Base-by-base conservation (phyloP, 176 grass and related monocot genomes). In the Metroxylon sagu region DNA sequence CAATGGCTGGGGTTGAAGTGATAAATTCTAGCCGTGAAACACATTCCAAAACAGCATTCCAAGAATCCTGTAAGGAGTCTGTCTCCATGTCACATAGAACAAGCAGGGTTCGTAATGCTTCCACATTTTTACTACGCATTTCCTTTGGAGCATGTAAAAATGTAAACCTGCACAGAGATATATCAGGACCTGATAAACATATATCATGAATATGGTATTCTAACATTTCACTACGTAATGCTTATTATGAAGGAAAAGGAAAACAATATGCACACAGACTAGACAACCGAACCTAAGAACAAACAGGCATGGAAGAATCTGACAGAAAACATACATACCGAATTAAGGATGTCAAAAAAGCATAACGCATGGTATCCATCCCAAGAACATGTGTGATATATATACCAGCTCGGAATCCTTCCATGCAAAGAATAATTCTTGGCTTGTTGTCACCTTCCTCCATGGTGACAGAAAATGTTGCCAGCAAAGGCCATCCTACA, bases 31-130 rank as follows among this genome's bases (percentile, higher is more conserved):
- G 82, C 74, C 94, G 85, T 50, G 94, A 98, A 65, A 98, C 88
- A 79, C 88, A 93, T 87, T 98, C 94, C 63, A 98, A 88, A 56
- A 98, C 78, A 85, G 94, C 94, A 92, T 86, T 98, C 94, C 94
- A 98, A 52, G 94, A 79, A 87, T 98, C 94, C 76, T 93, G 88
- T 65, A 98, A 79, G 70, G 94, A 82, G 71, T 85, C 76, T 43
- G 86, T 98, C 74, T 93, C 94, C 56, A 70, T 93, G 60, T 98
- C 94, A 74, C 88, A 85, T 50, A 98, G 78, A 75, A 67, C 76
- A 82, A 98, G 82, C 67, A 98, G 85, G 55, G 88, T 89, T 68
- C 88, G 81, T 62, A 93, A 72, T 56, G 94, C 88, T 72, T 98
- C 94, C 6, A 93, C 88, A 85, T 98, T 98, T 81, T 98, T 98